Base-by-base conservation (phyloP, 192 early-diverging fungal species). In the Ambispora gerdemannii region DNA sequence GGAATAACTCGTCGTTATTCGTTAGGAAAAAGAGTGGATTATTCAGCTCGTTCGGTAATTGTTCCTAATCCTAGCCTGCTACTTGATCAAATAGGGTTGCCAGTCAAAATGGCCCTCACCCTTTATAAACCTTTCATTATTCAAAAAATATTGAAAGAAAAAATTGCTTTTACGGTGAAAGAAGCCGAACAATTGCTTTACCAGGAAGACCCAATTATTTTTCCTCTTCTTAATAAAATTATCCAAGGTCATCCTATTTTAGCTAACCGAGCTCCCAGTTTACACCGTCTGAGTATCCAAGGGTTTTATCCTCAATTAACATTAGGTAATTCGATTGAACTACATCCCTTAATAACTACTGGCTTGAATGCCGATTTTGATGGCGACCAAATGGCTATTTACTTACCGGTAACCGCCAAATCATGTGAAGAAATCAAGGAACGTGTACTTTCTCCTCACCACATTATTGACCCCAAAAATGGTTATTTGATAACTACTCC, bases 41-140 rank as follows among this genome's bases (percentile, higher is more conserved):
- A 63, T 17, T 63, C 61, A 0, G 61, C 61, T 63, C 61, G 61
- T 63, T 63, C 61, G 35, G 61, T 63, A 63, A 63, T 63, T 63
- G 61, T 63, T 34, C 61, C 61, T 63, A 63, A 63, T 4, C 61
- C 61, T 0, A 63, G 24, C 17, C 15, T 63, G 2, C 34, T 43
- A 0, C 22, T 63, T 7, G 11, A 33, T 0, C 61, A 63, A 22
- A 43, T 63, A 24, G 61, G 61, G n/a, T 63, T 63, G 24, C 61
- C 61, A 35, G 35, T 63, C n/a, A 33, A 63, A 63, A 63, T 63
- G 61, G 61, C 61, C 10, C 24, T 63, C 4, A 19, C 19, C 3
- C 61, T 63, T 43, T 63, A 63, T 35, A 43, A 63, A 27, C 61
- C 61, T 4, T 63, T 63, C 43, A 63, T 63, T 63, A 63, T 63